phyloP scores from a whole-genome alignment of 2,329 filamentous ascomycete species.

The Monosporascus sp. region DNA sequence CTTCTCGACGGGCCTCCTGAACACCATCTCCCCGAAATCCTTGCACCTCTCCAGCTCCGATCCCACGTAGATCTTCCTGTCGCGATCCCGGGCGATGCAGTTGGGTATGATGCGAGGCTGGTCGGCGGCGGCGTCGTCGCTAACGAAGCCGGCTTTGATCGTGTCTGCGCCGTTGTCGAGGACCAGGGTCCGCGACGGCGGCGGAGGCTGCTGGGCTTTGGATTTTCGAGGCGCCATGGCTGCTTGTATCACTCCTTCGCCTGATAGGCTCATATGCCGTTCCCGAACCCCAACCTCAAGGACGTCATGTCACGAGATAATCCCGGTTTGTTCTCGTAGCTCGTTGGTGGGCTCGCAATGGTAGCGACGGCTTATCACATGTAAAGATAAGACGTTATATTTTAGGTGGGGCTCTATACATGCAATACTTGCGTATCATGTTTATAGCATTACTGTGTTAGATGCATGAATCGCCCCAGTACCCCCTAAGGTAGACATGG shows the following conservation, averaged over 20 bases:
- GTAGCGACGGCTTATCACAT: not conserved
- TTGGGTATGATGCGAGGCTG: constrained; percentile 77
- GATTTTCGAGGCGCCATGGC: constrained; percentile 38
- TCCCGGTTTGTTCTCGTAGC: not conserved
- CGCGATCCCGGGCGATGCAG: constrained; percentile 78
- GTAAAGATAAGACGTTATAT: not conserved
- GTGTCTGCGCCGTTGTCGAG: constrained; percentile 91
- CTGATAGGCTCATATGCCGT: not conserved
- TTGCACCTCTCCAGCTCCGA: constrained; percentile 72
- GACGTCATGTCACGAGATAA: not conserved
- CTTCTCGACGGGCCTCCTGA: constrained; percentile 86
- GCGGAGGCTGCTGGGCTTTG: constrained; percentile 43
- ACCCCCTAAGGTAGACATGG: no score
- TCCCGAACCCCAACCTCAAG: not conserved
- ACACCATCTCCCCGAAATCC: constrained; percentile 85
- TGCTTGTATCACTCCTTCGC: not conserved
- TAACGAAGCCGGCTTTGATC: constrained; percentile 81
- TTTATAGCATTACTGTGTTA: not conserved
- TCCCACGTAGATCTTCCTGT: constrained; percentile 72
- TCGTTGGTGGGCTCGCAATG: no score
- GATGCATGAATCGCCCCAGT: no score
- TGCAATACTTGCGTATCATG: no score
- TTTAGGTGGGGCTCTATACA: not conserved
- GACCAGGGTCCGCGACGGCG: constrained; percentile 67
- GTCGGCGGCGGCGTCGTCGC: constrained; percentile 33